Conservation (phyloP, 78 protist genomes). For the Polysphondylium violaceum region DNA sequence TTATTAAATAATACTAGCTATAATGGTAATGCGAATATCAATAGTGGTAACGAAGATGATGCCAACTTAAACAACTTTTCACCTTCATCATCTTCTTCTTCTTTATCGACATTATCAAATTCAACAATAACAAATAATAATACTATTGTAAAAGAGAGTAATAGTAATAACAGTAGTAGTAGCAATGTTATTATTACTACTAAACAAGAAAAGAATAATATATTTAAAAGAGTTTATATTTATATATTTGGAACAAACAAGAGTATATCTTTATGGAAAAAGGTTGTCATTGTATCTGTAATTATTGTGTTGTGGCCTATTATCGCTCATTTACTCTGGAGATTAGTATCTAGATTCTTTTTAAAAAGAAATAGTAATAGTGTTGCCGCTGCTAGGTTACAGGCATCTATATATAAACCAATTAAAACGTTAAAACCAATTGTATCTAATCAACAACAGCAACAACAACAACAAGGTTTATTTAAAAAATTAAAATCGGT, state of each 20-base stretch:
- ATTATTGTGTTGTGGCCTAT: conserved; percentile 52
- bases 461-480: not conserved
- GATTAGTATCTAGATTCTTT: not conserved
- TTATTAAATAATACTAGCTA: conserved; percentile 22
- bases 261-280: conserved; percentile 27
- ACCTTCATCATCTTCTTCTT: too few species aligned
- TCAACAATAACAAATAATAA: too few species aligned
- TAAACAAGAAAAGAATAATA: not conserved
- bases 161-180: not conserved
- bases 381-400: not conserved
- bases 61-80: not conserved
- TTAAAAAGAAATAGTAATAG: conserved; percentile 9
- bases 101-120: too few species aligned
- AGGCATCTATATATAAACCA: not conserved
- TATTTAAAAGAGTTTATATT: conserved; percentile 27
- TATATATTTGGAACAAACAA: conserved; percentile 31
- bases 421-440: not conserved
- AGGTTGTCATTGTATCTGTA: conserved; percentile 8
- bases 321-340: conserved; percentile 25
- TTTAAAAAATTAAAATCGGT: not conserved
- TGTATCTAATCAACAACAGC: not conserved
- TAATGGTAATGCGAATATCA: not conserved
- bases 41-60: not conserved
- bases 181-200: not conserved
- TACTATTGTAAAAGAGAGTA: too few species aligned